Conservation (phyloP, 1,139 yeast species). For the Yamadazyma spencermartinsiae region DNA sequence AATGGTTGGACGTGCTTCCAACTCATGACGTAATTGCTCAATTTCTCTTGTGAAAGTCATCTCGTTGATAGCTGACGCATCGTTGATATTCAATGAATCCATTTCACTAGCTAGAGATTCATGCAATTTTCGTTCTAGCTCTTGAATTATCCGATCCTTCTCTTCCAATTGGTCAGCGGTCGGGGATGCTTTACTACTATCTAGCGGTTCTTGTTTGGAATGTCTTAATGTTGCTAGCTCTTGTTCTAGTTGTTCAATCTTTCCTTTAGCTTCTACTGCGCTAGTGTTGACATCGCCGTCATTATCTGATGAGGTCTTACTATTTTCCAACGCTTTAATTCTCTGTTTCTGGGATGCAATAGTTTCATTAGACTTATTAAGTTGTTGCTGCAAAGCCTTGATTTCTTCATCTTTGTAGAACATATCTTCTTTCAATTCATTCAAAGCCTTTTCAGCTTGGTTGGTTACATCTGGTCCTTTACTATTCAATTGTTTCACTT, state of each 20-base stretch:
- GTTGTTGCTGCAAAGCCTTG: slow-evolving; percentile 18
- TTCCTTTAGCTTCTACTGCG: slow-evolving; percentile 3
- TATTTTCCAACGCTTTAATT: slow-evolving; percentile 13
- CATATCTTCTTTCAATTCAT: slow-evolving; percentile 14
- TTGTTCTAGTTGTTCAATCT: slow-evolving; percentile 3
- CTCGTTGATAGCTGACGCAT: slow-evolving; percentile 17
- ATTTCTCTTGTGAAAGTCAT: slow-evolving; percentile 15
- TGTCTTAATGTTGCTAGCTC: no score
- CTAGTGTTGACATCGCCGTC: background rate
- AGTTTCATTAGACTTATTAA: slow-evolving; percentile 13
- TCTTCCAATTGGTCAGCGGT: slow-evolving; percentile 6
- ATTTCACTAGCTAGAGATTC: slow-evolving; percentile 17
- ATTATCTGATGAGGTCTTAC: no score
- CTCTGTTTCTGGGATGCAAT: slow-evolving; percentile 13
- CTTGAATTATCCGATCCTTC: slow-evolving; percentile 13
- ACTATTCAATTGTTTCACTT: slow-evolving; percentile 8
- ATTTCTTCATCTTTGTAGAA: slow-evolving; percentile 18
- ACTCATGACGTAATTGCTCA: slow-evolving; percentile 24
- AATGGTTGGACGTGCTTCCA: slow-evolving; percentile 32
- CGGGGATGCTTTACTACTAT: no score
- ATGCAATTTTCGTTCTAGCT: slow-evolving; percentile 16
- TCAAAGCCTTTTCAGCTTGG: slow-evolving; percentile 1
- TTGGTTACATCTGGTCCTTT: background rate
- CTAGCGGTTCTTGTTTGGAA: no score
- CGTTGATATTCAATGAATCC: slow-evolving; percentile 16